A percentile compares a stretch with the other conserved stretches of the same genome.
Conservation (phyloP, 2,329 filamentous ascomycete genomes). For the Apiospora pterosperma region DNA sequence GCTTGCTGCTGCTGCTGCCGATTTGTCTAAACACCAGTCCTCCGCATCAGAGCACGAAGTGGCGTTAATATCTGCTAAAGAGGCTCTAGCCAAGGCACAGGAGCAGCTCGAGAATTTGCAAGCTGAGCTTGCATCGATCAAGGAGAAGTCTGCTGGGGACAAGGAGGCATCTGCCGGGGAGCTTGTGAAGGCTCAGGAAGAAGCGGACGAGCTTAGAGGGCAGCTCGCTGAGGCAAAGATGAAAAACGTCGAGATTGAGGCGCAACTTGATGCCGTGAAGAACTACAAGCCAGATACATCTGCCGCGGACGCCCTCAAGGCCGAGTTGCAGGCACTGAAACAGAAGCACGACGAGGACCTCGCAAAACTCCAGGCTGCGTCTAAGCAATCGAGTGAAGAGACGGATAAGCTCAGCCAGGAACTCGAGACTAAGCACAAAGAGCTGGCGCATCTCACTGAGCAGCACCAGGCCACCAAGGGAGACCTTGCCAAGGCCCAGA, state of each 20-base stretch:
- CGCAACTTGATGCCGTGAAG: conserved; percentile 56
- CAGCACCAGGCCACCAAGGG: conserved; percentile 32
- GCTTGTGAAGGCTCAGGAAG: conserved; percentile 42
- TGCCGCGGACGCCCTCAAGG: conserved; percentile 48
- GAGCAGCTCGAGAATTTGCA: conserved; percentile 31
- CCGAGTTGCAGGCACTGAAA: conserved; percentile 46
- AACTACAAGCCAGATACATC: conserved; percentile 54
- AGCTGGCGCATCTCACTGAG: conserved; percentile 13
- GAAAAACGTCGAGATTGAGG: conserved; percentile 55
- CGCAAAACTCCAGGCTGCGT: conserved; percentile 32
- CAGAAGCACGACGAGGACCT: conserved; percentile 43
- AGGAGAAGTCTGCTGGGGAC: not conserved
- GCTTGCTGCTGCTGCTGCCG: conserved; percentile 22
- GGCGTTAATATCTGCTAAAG: conserved; percentile 31
- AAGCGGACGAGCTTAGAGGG: conserved; percentile 47
- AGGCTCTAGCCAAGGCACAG: conserved; percentile 26
- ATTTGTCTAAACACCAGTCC: conserved; percentile 28
- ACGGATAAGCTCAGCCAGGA: conserved; percentile 5
- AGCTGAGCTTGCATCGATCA: conserved; percentile 27
- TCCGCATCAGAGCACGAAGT: conserved; percentile 28
- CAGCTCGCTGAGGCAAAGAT: conserved; percentile 58
- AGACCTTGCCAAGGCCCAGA: conserved; percentile 30
- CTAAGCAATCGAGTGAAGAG: conserved; percentile 27
- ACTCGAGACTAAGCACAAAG: conserved; percentile 28
- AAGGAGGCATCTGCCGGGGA: conserved; percentile 15